Evolutionary conservation across 1,284 basidiomycete genomes (phyloP).

Genomic region (Mixia osmundae): DNA sequence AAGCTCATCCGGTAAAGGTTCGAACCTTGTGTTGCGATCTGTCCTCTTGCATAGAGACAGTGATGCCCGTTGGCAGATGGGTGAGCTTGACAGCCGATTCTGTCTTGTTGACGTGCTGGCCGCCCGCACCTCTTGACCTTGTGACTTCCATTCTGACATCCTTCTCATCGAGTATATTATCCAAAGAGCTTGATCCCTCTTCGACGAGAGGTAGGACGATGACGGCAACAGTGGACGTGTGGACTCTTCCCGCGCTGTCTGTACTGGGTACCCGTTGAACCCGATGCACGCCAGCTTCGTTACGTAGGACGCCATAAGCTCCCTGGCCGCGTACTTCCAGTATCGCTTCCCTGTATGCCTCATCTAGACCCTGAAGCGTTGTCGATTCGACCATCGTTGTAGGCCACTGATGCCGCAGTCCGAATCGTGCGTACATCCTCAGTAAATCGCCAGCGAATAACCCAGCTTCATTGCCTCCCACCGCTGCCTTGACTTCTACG

Average conservation of each 20-base stretch:
- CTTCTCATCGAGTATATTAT: slow-evolving; percentile 44
- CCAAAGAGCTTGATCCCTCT: slow-evolving; percentile 20
- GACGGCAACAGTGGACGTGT: slow-evolving; percentile 76
- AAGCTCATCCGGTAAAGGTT: too few species aligned
- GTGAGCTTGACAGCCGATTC: slow-evolving; percentile 94
- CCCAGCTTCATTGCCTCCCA: slow-evolving; percentile 71
- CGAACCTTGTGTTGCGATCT: slow-evolving; percentile 86
- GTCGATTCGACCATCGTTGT: slow-evolving; percentile 5
- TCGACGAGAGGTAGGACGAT: slow-evolving; percentile 49
- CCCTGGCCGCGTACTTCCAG: slow-evolving; percentile 55
- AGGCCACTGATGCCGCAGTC: slow-evolving; percentile 24
- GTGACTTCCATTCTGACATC: slow-evolving; percentile 82
- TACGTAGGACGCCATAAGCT: slow-evolving; percentile 53
- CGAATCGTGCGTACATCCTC: slow-evolving; percentile 59
- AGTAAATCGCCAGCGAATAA: slow-evolving; percentile 59
- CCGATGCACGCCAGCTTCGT: slow-evolving; percentile 87
- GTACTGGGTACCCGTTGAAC: slow-evolving; percentile 85
- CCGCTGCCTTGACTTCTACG: slow-evolving; percentile 75
- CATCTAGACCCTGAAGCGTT: slow-evolving; percentile 3
- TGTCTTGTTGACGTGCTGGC: slow-evolving; percentile 99
- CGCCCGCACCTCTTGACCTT: slow-evolving; percentile 83
- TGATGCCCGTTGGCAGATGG: slow-evolving; percentile 76
- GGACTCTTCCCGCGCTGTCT: slow-evolving; percentile 61
- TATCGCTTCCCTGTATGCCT: slow-evolving; percentile 37
- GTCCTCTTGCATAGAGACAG: slow-evolving; percentile 95